Evolutionary conservation across 2,329 filamentous ascomycete species (phyloP).

Genomic region (Fusarium brevicatenulatum): DNA sequence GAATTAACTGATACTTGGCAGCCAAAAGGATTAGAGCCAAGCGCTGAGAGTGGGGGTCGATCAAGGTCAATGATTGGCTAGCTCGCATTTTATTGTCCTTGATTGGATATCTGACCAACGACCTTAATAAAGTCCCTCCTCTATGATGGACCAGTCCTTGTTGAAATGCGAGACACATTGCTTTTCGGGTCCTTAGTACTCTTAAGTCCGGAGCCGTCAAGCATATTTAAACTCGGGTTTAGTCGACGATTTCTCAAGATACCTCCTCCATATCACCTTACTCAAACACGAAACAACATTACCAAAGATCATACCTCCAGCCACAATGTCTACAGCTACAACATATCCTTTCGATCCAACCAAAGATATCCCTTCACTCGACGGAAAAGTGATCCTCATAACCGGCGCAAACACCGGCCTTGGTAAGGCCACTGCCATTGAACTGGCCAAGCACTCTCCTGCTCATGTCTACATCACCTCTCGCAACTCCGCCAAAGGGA

Average conservation of each 20-base stretch:
- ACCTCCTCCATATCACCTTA: no score
- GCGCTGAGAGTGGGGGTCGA: accelerated
- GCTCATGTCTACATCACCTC: neutral
- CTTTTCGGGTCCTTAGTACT: neutral
- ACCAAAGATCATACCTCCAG: accelerated
- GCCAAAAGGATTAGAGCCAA: neutral
- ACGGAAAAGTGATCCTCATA: neutral
- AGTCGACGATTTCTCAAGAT: neutral
- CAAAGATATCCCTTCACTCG: neutral
- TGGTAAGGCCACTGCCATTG: neutral
- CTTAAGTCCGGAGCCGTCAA: accelerated
- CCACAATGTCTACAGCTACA: neutral
- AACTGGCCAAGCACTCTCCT: neutral
- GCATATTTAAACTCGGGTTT: neutral
- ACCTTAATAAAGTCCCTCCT: accelerated
- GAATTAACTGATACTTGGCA: neutral
- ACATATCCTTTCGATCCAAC: neutral
- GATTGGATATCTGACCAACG: neutral
- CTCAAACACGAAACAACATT: no score
- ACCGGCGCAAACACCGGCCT: neutral
- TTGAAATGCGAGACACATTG: accelerated
- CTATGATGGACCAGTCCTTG: accelerated
- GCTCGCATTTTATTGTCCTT: neutral
- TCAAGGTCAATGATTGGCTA: neutral
- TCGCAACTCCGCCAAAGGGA: neutral